phyloP scores from a whole-genome alignment of 192 early-diverging fungal species.

The Anaeromyces robustus region DNA sequence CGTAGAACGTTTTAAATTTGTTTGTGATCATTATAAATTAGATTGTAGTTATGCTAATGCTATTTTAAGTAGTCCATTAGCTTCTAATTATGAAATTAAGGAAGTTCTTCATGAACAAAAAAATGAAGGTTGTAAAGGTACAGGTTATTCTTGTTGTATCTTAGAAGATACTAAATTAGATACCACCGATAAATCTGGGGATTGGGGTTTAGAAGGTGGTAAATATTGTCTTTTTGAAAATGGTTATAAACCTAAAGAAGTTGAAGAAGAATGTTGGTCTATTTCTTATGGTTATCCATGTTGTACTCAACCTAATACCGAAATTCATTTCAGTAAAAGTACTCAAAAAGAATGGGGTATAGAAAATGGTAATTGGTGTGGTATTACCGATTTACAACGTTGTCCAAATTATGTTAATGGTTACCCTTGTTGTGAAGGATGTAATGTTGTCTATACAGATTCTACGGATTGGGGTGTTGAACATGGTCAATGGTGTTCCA shows the following conservation, averaged over 20 bases:
- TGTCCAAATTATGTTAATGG: neutral
- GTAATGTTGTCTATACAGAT: neutral
- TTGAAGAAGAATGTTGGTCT: neutral
- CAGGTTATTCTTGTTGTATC: neutral
- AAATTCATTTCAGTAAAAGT: neutral
- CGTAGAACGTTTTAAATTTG: neutral
- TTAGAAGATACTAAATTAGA: neutral
- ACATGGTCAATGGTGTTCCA: neutral
- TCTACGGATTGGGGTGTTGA: neutral
- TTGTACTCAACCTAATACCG: neutral
- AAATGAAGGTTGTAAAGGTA: neutral
- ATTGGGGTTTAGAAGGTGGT: neutral
- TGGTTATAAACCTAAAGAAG: neutral
- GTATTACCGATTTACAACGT: neutral
- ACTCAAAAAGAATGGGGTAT: neutral
- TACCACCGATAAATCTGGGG: neutral
- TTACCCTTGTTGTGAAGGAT: neutral
- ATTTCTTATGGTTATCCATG: neutral
- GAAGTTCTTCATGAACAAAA: neutral
- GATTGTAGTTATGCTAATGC: neutral
- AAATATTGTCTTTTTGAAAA: neutral
- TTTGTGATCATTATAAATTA: neutral
- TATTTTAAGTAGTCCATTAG: neutral
- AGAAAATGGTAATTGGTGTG: neutral
- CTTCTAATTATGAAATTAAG: neutral